A percentile compares a stretch with the other conserved stretches of the same genome.
These are phyloP conservation scores for Lactuca sativa DNA, from an alignment of 129 eudicot genomes.

Conservation along the genomic window DNA sequence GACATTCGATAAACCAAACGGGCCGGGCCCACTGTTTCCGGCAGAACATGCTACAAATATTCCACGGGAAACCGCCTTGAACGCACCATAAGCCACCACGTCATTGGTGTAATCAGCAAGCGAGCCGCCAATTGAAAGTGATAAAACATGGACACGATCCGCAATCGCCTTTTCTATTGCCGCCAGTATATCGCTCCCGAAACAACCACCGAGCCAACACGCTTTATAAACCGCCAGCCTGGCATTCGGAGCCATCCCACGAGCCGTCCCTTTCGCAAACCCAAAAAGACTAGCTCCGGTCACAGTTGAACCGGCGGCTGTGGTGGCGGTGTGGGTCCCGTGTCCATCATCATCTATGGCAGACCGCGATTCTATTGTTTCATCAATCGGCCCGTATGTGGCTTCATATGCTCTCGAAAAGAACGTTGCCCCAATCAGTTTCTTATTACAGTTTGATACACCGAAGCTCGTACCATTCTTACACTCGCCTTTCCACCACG, in stretches of 20 bases:
- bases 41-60: constrained; percentile 71
- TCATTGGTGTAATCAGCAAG: constrained; percentile 51
- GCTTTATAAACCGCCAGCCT: constrained; percentile 71
- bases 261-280: constrained; percentile 70
- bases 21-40: constrained; percentile 69
- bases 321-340: constrained; percentile 79
- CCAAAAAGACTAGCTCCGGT: constrained; percentile 68
- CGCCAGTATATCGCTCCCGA: constrained; percentile 69
- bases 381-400: constrained; percentile 61
- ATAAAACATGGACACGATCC: constrained; percentile 69
- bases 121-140: constrained; percentile 68
- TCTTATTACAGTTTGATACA: constrained; percentile 54
- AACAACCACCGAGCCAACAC: constrained; percentile 77
- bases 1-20: constrained; percentile 52
- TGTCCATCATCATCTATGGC: constrained; percentile 88
- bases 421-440: constrained; percentile 71
- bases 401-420: constrained; percentile 73
- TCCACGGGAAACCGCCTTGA: constrained; percentile 53
- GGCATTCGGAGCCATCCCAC: constrained; percentile 74
- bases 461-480: constrained; percentile 46
- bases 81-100: constrained; percentile 60
- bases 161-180: constrained; percentile 64
- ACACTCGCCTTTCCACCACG: constrained; percentile 73
- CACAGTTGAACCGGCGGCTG: constrained; percentile 79
- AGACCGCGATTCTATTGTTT: constrained; percentile 55